Conservation (phyloP, 495 filamentous ascomycete species). For the Aspergillus hancockii region DNA sequence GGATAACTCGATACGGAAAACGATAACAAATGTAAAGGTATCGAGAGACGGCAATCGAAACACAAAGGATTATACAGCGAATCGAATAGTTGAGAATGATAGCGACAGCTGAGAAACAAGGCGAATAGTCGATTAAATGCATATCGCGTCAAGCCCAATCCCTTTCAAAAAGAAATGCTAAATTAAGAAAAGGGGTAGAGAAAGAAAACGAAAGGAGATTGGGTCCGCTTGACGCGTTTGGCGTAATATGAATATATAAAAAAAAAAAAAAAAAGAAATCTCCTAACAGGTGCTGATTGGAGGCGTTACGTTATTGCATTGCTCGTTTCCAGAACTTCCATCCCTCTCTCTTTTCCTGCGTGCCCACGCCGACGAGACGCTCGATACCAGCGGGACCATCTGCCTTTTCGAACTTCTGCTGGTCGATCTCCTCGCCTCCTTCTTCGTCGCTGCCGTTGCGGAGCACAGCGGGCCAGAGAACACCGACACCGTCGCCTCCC, state of each 20-base stretch:
- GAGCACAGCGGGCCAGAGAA: slow-evolving; percentile 86
- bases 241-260: background rate
- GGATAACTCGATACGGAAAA: background rate
- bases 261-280: background rate
- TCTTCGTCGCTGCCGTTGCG: slow-evolving; percentile 71
- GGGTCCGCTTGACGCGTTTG: background rate
- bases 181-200: slow-evolving; percentile 7
- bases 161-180: background rate
- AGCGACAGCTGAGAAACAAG: background rate
- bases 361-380: slow-evolving; percentile 58
- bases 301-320: slow-evolving; percentile 12
- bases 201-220: background rate
- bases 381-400: slow-evolving; percentile 81
- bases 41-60: background rate
- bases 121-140: slow-evolving; percentile 12
- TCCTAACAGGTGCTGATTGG: background rate
- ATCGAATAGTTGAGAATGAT: slow-evolving; percentile 5
- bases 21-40: background rate
- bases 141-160: slow-evolving; percentile 6
- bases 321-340: slow-evolving; percentile 91
- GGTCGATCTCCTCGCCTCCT: slow-evolving; percentile 87
- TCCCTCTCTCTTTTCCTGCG: slow-evolving; percentile 69
- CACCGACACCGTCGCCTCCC: slow-evolving; percentile 88
- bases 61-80: background rate
- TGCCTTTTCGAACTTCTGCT: slow-evolving; percentile 85